A percentile compares a stretch with the other conserved stretches of the same genome.
Conservation (phyloP, 1,284 basidiomycete species). For the Malassezia yamatoensis region DNA sequence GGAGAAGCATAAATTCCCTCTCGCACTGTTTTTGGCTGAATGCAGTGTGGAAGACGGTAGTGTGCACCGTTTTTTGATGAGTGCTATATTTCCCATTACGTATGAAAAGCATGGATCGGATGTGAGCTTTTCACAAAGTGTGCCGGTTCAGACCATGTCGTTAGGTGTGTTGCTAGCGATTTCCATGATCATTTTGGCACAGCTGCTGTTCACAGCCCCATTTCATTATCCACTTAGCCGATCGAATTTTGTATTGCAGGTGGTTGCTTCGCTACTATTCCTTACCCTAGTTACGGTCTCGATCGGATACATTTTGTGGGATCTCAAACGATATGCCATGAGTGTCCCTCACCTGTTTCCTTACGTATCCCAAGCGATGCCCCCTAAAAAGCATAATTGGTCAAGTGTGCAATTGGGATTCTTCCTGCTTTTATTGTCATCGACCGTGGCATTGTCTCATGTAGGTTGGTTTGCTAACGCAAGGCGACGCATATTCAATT, state of each 20-base stretch:
- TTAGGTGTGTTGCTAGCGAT: conserved; percentile 79
- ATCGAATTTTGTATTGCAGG: conserved; percentile 79
- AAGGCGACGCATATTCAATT: conserved; percentile 92
- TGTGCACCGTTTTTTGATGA: too few relatives aligned
- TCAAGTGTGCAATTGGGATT: conserved; percentile 60
- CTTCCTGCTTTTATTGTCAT: conserved; percentile 78
- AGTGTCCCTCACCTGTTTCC: conserved; percentile 89
- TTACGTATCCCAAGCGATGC: conserved; percentile 64
- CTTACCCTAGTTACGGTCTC: conserved; percentile 49
- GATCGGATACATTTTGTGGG: conserved; percentile 49
- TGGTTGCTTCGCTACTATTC: conserved; percentile 68
- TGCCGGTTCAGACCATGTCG: conserved; percentile 82
- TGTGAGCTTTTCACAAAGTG: conserved; percentile 50
- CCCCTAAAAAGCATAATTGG: conserved; percentile 67
- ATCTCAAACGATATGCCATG: conserved; percentile 59
- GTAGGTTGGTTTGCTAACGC: conserved; percentile 10
- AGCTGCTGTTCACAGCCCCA: conserved; percentile 89
- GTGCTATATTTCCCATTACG: too few relatives aligned
- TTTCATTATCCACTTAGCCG: conserved; percentile 91
- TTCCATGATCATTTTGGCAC: conserved; percentile 73
- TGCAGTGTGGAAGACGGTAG: not conserved
- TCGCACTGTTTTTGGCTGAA: not conserved
- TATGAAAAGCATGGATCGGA: too few relatives aligned
- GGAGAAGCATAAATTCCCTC: too few relatives aligned
- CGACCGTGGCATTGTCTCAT: conserved; percentile 51